A percentile compares a stretch with the other conserved stretches of the same genome.
Conservation (phyloP, 2,329 filamentous ascomycete species). For the Xylaria sp. region DNA sequence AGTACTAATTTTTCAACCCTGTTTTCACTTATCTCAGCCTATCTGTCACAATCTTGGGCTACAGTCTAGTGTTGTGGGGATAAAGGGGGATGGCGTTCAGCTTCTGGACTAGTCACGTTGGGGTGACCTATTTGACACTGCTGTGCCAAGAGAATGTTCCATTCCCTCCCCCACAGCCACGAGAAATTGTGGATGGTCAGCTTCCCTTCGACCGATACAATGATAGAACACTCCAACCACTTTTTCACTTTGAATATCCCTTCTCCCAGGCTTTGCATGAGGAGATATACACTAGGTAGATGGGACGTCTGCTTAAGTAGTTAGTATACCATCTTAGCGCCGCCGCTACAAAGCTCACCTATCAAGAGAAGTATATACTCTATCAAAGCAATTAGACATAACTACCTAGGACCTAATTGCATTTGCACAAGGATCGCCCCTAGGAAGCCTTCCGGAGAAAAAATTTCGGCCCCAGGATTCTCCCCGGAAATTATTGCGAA, state of each 20-base stretch:
- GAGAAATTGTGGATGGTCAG: constrained; percentile 14
- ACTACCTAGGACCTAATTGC: background rate
- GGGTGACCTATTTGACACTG: constrained; percentile 17
- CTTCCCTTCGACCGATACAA: constrained; percentile 26
- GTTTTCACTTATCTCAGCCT: background rate
- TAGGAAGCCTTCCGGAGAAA: background rate
- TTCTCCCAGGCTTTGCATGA: background rate
- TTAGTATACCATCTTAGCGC: background rate
- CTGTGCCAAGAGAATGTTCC: too few species aligned
- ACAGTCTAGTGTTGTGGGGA: constrained; percentile 11
- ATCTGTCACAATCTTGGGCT: constrained; percentile 15
- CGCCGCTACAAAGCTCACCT: background rate
- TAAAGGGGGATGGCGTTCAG: constrained; percentile 13
- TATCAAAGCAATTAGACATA: background rate
- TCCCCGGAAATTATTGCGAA: background rate
- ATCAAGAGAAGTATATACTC: background rate
- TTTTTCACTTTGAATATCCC: constrained; percentile 4
- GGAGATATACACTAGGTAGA: background rate
- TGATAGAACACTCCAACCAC: background rate
- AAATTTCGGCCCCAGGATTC: background rate
- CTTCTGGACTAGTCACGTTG: constrained; percentile 18
- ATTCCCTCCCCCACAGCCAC: too few species aligned
- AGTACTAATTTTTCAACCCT: too few species aligned
- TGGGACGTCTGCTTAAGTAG: background rate
- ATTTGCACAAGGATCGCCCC: background rate